Evolutionary conservation across 108 stramenopile species (phyloP), one percentile per base, ranked within the genome.

Genomic region (Fistulifera solaris): DNA sequence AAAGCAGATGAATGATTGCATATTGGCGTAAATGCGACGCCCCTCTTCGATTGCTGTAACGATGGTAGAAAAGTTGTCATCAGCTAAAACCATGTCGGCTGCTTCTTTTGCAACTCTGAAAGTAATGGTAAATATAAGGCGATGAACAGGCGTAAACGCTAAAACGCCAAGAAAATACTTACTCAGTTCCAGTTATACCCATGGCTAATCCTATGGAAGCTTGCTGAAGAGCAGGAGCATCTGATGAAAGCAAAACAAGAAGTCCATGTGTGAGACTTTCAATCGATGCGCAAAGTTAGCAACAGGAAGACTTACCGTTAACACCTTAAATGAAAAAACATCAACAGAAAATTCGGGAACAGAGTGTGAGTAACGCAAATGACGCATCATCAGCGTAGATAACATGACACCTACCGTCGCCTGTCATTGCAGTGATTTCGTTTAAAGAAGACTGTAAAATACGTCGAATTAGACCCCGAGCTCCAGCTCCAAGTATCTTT

Each of bases 1-100:
- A 71, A 98, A 99, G 50, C 94, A 95, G 46, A 99, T 95, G 74
- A 99, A 99, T 2, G 94, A 81, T 76, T 96, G 95, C 94, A 98
- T 97, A 66, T 97, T 98, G 58, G 87, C 87, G 72, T 95, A 97
- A 58, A 99, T 97, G 38, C 87, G 81, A 13, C 99, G 73, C 1
- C 99, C 99, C 76, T 97, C 95, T 70, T 96, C 93, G 14, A 98
- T 93, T 7, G 97, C 97, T 15, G 62, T 65, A 18, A 98, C 97
- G 53, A 99, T 99, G 21, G 96, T 95, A 14, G 92, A 89, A 60
- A 99, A 98, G 71, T 98, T 95, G 61, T 98, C 97, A 54, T 99
- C 97, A 12, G 94, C 94, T 17, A 99, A 62, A 27, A 99, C 59
- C 93, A 97, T 95, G 66, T 96, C 94, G 24, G 87, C 81, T 12